phyloP scores from a whole-genome alignment of 192 early-diverging fungal species.

The Podila clonocystis region DNA sequence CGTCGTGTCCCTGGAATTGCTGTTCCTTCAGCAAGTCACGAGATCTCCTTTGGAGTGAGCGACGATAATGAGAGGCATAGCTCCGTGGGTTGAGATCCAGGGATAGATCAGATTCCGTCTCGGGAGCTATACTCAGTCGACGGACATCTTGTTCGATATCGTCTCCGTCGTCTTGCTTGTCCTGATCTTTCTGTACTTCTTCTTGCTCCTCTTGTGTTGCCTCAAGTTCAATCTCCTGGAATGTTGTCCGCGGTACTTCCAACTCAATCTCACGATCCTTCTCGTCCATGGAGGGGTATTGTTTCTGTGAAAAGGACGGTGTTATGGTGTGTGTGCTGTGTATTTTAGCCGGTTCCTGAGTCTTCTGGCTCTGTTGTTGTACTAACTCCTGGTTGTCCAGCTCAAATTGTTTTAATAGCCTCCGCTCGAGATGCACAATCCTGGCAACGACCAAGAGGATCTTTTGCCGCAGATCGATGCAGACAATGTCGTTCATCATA shows the following conservation, averaged over 20 bases:
- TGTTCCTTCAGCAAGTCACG: neutral
- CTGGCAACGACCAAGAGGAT: conserved; percentile 27
- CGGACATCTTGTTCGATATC: neutral
- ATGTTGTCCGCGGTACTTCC: no score
- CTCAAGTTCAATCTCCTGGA: neutral
- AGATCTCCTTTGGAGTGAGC: neutral
- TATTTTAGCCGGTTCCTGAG: neutral
- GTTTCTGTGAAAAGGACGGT: neutral
- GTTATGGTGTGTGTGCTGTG: neutral
- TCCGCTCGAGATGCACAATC: conserved; percentile 36
- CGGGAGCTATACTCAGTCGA: neutral
- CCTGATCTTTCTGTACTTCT: neutral
- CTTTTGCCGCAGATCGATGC: conserved; percentile 50
- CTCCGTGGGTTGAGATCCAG: neutral
- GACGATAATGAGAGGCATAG: neutral
- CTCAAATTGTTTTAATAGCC: conserved; percentile 35
- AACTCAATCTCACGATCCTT: no score
- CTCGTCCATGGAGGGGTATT: no score
- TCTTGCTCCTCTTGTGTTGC: neutral
- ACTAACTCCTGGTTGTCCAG: conserved; percentile 19
- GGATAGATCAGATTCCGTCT: neutral
- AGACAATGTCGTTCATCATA: conserved; percentile 53
- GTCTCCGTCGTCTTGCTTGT: neutral
- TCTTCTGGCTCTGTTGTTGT: neutral
- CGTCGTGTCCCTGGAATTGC: neutral